Base-by-base conservation (phyloP, 1,139 yeast genomes). In the Lodderomyces parapsilosis region DNA sequence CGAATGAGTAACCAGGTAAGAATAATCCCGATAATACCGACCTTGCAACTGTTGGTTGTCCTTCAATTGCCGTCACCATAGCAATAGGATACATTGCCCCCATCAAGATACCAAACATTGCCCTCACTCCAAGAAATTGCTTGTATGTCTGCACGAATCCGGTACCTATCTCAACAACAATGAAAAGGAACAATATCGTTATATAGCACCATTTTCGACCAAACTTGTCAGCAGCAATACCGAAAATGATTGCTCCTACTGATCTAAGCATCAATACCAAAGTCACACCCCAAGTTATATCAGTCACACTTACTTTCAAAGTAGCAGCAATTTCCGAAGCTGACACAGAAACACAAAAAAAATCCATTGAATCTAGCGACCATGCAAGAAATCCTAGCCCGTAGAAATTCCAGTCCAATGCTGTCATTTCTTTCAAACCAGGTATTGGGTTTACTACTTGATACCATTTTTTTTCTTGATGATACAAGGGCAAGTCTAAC, bases 351-450 rank as follows among this genome's bases (percentile, higher is more conserved):
- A 84, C 86, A 24, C 84, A 72, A 60, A 86, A 86, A 62, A 83
- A 86, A 62, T 86, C 94, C 60, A 85, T 74, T 2, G 94, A 86
- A 59, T 86, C 94, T 77, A 87, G 76, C 3, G 89, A 74, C 94
- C 94, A 86, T 23, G 86, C 88, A 47, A 72, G 57, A 54, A 82
- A 81, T 2, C 89, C 90, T 37, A 82, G 69, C 22, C 69, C 46
- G 56, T 84, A 82, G 59, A 82, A 79, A 43, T 77, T 68, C 88
- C 90, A 68, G 42, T 62, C 66, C 56, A 57, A 44, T 47, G 54
- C 49, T 5, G 55, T 55, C 53, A 68, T 56, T 6, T 40, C 61
- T 28, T 44, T 54, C 27, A 68, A 57, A n/a, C 64, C 65, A 1
- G 63, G 59, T 20, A 66, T 51, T 2, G 75, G 75, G 45, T 68